A percentile compares a stretch with the other conserved stretches of the same genome.
These are phyloP conservation scores for Plectranthus barbatus DNA, from an alignment of 257 asterid species.

Conservation along the genomic window DNA sequence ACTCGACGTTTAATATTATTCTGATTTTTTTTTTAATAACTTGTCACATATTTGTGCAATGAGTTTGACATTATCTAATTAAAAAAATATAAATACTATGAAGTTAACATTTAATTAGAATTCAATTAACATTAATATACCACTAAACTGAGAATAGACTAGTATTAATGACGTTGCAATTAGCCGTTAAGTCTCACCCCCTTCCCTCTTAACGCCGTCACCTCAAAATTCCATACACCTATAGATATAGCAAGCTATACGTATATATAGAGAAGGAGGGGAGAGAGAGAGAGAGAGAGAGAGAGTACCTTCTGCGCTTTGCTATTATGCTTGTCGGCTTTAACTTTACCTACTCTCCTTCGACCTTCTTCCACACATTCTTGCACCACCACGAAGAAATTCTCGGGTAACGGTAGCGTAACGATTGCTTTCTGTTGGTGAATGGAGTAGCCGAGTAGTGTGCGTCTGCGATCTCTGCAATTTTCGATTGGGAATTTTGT, in stretches of 20 bases:
- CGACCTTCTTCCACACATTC: slow-evolving; percentile 22
- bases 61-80: too few relatives aligned
- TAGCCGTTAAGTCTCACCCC: slow-evolving; percentile 5
- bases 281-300: slow-evolving; percentile 23
- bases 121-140: too few relatives aligned
- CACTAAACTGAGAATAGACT: background rate
- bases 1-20: too few relatives aligned
- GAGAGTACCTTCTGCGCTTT: slow-evolving; percentile 20
- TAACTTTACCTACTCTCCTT: slow-evolving; percentile 29
- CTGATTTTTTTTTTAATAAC: too few relatives aligned
- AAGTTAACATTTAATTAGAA: too few relatives aligned
- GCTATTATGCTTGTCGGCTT: slow-evolving; percentile 40
- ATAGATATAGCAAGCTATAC: slow-evolving; percentile 13
- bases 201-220: slow-evolving; percentile 24
- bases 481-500: background rate
- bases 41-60: too few relatives aligned
- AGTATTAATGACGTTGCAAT: background rate
- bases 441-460: slow-evolving; percentile 6
- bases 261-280: slow-evolving; percentile 16
- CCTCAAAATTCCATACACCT: slow-evolving; percentile 3
- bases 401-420: slow-evolving; percentile 23
- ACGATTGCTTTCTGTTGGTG: slow-evolving; percentile 10
- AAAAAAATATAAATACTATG: too few relatives aligned
- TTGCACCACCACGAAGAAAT: slow-evolving; percentile 19
- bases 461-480: slow-evolving; percentile 33